These are phyloP conservation scores for Aquilaria malaccensis DNA, from an alignment of 345 rosid genomes.

Conservation along the genomic window DNA sequence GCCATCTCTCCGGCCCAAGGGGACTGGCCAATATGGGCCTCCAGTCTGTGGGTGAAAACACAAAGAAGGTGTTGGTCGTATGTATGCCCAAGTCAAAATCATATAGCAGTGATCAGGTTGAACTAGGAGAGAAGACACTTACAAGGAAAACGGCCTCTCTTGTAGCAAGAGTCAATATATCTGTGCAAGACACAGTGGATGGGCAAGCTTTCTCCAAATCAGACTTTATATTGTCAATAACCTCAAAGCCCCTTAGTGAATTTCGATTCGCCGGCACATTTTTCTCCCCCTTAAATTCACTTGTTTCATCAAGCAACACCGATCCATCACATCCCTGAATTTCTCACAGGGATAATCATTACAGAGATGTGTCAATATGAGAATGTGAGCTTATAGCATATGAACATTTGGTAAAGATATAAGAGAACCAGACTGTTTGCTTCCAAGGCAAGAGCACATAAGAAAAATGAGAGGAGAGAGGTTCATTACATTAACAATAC, in stretches of 20 bases:
- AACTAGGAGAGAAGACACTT: slow-evolving; percentile 4
- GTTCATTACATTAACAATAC: slow-evolving; percentile 48
- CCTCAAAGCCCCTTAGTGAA: slow-evolving; percentile 56
- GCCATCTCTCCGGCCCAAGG: slow-evolving; percentile 61
- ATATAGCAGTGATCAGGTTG: neutral
- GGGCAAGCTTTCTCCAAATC: slow-evolving; percentile 58
- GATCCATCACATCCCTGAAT: slow-evolving; percentile 69
- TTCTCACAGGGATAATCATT: neutral
- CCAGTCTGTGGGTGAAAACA: slow-evolving; percentile 29
- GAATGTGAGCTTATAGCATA: no score
- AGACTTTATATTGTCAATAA: slow-evolving; percentile 54
- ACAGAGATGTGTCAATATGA: no score
- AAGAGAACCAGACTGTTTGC: no score
- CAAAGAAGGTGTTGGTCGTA: neutral
- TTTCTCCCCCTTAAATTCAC: slow-evolving; percentile 37
- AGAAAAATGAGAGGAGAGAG: neutral
- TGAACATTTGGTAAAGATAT: no score
- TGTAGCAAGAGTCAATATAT: slow-evolving; percentile 51
- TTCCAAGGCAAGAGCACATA: no score
- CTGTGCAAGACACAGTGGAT: slow-evolving; percentile 51
- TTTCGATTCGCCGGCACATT: slow-evolving; percentile 38
- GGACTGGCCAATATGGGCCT: slow-evolving; percentile 42
- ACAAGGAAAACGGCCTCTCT: slow-evolving; percentile 51
- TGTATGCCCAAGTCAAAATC: neutral
- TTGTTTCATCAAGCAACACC: slow-evolving; percentile 42